Percentiles rank a stretch among this genome's conserved stretches.
These are phyloP conservation scores for Aspergillus coremiiformis DNA, from an alignment of 495 filamentous ascomycete genomes.

Conservation along the genomic window DNA sequence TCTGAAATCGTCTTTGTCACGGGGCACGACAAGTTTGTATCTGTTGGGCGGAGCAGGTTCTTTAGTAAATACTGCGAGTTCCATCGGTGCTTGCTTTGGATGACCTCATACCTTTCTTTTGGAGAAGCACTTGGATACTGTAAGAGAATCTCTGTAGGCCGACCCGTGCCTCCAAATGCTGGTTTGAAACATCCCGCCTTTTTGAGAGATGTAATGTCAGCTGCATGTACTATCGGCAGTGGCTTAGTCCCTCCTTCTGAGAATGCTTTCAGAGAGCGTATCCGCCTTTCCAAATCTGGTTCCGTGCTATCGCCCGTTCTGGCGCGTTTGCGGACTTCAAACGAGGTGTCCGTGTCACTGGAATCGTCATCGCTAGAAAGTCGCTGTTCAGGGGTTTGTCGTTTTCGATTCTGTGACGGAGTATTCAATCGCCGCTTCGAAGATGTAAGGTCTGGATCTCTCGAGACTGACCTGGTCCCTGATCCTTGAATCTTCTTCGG, in stretches of 20 bases:
- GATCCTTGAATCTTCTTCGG: conserved; percentile 21
- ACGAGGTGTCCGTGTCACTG: conserved; percentile 40
- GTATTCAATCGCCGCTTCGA: conserved; percentile 32
- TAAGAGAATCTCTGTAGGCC: conserved; percentile 48
- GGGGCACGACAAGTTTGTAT: conserved; percentile 70
- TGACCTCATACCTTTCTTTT: conserved; percentile 53
- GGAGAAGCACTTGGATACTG: conserved; percentile 67
- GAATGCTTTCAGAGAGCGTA: conserved; percentile 56
- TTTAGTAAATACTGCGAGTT: not conserved
- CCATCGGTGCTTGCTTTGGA: not conserved
- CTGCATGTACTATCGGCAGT: conserved; percentile 58
- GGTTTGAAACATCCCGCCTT: conserved; percentile 42
- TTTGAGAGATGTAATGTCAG: conserved; percentile 51
- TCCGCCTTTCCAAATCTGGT: conserved; percentile 49
- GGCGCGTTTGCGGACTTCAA: conserved; percentile 41
- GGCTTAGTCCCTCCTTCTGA: conserved; percentile 44
- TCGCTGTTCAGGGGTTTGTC: conserved; percentile 39
- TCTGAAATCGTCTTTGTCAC: conserved; percentile 72
- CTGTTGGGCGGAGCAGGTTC: conserved; percentile 31
- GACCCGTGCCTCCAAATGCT: conserved; percentile 41
- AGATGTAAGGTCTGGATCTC: conserved; percentile 23
- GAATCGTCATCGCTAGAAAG: conserved; percentile 45
- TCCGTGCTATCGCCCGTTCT: conserved; percentile 37
- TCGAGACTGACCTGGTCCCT: conserved; percentile 30
- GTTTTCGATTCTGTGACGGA: conserved; percentile 35